These are phyloP conservation scores for Russula brevipes DNA, from an alignment of 768 basidiomycete genomes.

Conservation along the genomic window DNA sequence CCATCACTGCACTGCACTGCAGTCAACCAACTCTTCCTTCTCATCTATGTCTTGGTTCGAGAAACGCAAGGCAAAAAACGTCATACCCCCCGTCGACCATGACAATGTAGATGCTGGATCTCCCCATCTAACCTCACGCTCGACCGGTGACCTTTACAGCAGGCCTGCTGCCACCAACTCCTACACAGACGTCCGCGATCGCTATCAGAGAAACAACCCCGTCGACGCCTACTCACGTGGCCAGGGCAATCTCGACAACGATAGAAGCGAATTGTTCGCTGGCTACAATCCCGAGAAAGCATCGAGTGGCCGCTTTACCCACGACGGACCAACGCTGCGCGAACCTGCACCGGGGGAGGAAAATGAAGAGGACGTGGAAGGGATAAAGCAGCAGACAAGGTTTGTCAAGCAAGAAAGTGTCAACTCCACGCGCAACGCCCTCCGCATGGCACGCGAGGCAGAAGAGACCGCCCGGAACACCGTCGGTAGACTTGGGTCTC, in stretches of 20 bases:
- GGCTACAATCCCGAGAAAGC: slow-evolving; percentile 61
- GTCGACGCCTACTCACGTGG: slow-evolving; percentile 66
- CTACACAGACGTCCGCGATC: slow-evolving; percentile 32
- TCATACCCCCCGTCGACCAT: slow-evolving; percentile 63
- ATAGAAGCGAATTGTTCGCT: slow-evolving; percentile 69
- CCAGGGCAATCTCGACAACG: slow-evolving; percentile 51
- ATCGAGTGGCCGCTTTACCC: slow-evolving; percentile 53
- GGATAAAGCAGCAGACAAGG: slow-evolving; percentile 88
- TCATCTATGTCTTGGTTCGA: slow-evolving; percentile 60
- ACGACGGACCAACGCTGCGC: slow-evolving; percentile 47
- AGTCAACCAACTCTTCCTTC: slow-evolving; percentile 14
- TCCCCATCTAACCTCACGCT: slow-evolving; percentile 41
- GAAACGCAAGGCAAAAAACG: slow-evolving; percentile 53
- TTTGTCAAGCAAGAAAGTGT: slow-evolving; percentile 90
- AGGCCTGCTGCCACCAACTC: slow-evolving; percentile 24
- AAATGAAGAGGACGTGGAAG: slow-evolving; percentile 86
- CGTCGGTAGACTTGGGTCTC: slow-evolving; percentile 75
- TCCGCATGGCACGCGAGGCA: slow-evolving; percentile 90
- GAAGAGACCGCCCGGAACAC: slow-evolving; percentile 93
- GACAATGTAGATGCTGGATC: slow-evolving; percentile 32
- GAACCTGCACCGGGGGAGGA: slow-evolving; percentile 61
- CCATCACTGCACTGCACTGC: not conserved
- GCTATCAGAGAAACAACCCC: slow-evolving; percentile 47
- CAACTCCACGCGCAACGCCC: slow-evolving; percentile 83
- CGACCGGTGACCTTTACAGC: slow-evolving; percentile 52